Conservation (phyloP, 768 basidiomycete species). For the Hygrophorus russula region DNA sequence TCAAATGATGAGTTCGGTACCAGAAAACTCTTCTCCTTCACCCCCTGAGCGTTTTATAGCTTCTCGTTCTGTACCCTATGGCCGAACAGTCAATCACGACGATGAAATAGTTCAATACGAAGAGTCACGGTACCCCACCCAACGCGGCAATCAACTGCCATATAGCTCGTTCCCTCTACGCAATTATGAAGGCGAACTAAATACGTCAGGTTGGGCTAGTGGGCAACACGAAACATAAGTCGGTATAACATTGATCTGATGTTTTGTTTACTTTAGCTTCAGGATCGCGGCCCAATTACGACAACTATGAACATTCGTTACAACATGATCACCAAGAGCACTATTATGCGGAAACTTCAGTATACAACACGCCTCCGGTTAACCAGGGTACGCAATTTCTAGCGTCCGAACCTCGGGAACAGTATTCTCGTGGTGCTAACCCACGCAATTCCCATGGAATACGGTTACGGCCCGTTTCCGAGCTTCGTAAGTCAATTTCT, state of each 20-base stretch:
- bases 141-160: no score
- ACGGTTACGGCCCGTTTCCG: slow-evolving; percentile 56
- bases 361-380: background rate
- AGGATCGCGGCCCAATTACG: background rate
- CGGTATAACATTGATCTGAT: background rate
- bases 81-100: background rate
- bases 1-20: background rate
- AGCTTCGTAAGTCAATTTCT: slow-evolving; percentile 42
- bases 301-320: background rate
- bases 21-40: slow-evolving; percentile 23
- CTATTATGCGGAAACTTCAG: background rate
- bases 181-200: no score
- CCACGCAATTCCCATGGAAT: slow-evolving; percentile 33
- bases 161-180: no score
- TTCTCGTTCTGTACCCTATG: background rate
- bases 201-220: no score
- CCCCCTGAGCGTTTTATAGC: slow-evolving; percentile 17
- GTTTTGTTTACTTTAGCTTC: background rate
- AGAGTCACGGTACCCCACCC: background rate
- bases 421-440: slow-evolving; percentile 10
- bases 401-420: background rate
- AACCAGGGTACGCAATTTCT: background rate
- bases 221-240: no score
- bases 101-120: slow-evolving; percentile 7
- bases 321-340: background rate